Evolutionary conservation across 2,329 filamentous ascomycete genomes (phyloP), one percentile per base, ranked within the genome.

Genomic region (Xylaria hypoxylon): DNA sequence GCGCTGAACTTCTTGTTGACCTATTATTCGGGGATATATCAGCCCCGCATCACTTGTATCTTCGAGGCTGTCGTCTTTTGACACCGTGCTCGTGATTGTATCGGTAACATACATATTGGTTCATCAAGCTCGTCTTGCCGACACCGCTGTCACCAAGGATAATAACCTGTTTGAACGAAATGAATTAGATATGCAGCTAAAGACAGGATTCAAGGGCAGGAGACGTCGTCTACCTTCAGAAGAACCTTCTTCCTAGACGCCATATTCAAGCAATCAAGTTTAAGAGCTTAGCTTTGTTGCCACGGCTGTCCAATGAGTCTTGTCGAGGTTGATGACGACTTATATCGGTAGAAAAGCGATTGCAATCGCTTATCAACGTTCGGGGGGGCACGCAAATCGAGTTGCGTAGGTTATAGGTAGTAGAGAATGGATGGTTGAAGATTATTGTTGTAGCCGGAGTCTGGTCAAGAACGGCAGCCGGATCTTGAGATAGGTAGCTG

Each of bases 1-100:
- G 94, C 95, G 80, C 94, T 97, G 86, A 99, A 99, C 81, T 99
- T 98, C 85, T 99, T 99, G 87, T 99, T 99, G 88, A 99, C 95
- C 95, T 98, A 73, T 45, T 45, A 22, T 38, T 13, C 51, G 33
- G 40, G 13, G 28, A 38, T 1, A 13, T 11, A 59, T 67, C 38
- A 65, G 63, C 13, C 55, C 22, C 45, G 22, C 4, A 50, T 40
- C 28, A 19, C 31, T 51, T 19, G 44, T 24, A 35, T 11, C 24
- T 11, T 55, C 13, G 40, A 50, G 19, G 22, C 24, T 7, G 55
- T 35, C 38, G 35, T 63, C 35, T 35, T 33, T 5, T 22, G 59
- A 33, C 35, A 11, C 24, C 45, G 42, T 42, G 58, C 11, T 19
- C 33, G 19, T 64, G 40, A 55, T 19, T 24, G 61, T 22, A 61